Base-by-base conservation (phyloP, 2,329 filamentous ascomycete genomes). In the Tolypocladium guangdongense region DNA sequence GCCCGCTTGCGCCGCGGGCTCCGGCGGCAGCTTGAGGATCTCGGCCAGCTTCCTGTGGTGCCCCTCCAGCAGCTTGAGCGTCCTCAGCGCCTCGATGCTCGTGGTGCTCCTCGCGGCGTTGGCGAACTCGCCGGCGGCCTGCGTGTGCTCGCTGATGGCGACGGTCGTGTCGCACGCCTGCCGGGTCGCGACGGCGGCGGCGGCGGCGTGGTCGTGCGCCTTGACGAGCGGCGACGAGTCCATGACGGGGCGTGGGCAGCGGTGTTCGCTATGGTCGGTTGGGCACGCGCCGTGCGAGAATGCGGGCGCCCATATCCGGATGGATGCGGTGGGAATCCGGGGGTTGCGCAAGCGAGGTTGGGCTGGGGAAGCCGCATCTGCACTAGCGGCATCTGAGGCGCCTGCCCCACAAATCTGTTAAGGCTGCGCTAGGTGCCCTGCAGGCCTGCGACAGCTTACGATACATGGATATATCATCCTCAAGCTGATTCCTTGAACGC, bases 141-240 rank as follows among this genome's bases (percentile, higher is more conserved):
- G 77, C 52, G 91, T 84, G 71, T 97, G 92, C 68, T 96, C 88
- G 64, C 87, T 87, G 64, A 90, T 87, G 57, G 92, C 92, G 49
- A 88, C 84, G 7, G 86, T 86, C 53, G 88, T 88, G 66, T 93
- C 84, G 53, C 76, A 77, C 47, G 87, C 84, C 63, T 90, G 83
- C 27, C 78, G 84, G 53, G 91, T 89, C 27, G 91, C 89, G 27
- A 84, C 78, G 27, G 88, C 84, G 45, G 92, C 91, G 63, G 88
- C 91, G 63, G 85, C 84, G 50, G 90, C 91, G 72, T 96, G 90
- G 61, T 92, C 86, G 71, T 96, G 89, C 57, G 91, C 92, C 82
- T 92, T 67, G 38, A 65, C 59, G 50, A 72, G 61, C 36, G 70
- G 67, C 10, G 70, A 69, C 4, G 64, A 63, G 36, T 73, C 70